Percentiles rank a stretch among this genome's conserved stretches.
phyloP scores from a whole-genome alignment of 208 protist species.

The Vickermania spadyakhi region DNA sequence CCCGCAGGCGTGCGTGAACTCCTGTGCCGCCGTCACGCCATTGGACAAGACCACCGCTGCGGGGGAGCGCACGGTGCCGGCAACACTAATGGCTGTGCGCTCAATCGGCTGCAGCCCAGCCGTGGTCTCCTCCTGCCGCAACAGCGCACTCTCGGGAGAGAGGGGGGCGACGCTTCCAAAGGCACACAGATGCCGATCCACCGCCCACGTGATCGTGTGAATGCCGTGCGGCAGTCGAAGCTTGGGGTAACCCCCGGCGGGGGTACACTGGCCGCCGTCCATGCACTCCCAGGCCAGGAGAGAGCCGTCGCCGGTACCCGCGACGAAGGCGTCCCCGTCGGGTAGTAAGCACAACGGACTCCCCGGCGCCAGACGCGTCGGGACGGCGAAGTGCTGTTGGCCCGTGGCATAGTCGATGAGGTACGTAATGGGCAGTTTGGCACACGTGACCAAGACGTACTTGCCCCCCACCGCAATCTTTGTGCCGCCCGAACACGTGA shows the following conservation, averaged over 20 bases:
- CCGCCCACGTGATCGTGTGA: constrained; percentile 38
- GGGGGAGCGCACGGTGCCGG: constrained; percentile 6
- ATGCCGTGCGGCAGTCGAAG: constrained; percentile 27
- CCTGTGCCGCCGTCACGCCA: constrained; percentile 20
- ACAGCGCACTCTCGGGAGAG: constrained; percentile 10
- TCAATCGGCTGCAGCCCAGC: constrained; percentile 18
- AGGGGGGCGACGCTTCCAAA: constrained; percentile 31
- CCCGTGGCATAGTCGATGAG: constrained; percentile 44
- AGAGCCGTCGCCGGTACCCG: constrained; percentile 18
- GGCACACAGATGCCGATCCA: constrained; percentile 39
- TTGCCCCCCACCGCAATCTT: constrained; percentile 31
- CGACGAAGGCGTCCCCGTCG: constrained; percentile 61
- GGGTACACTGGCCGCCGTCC: constrained; percentile 46
- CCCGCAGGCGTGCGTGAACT: constrained; percentile 37
- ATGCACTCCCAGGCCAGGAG: constrained; percentile 54
- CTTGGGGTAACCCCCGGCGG: constrained; percentile 25
- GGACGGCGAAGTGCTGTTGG: constrained; percentile 36
- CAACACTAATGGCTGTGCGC: constrained; percentile 33
- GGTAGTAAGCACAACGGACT: constrained; percentile 30
- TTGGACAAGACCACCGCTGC: constrained; percentile 2
- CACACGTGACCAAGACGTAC: constrained; percentile 48
- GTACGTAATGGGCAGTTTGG: constrained; percentile 33
- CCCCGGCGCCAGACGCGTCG: constrained; percentile 23
- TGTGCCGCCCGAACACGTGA: constrained; percentile 34
- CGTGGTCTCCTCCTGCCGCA: neutral